Base-by-base conservation (phyloP, 176 grass and related monocot genomes). In the Bolboschoenus planiculmis region DNA sequence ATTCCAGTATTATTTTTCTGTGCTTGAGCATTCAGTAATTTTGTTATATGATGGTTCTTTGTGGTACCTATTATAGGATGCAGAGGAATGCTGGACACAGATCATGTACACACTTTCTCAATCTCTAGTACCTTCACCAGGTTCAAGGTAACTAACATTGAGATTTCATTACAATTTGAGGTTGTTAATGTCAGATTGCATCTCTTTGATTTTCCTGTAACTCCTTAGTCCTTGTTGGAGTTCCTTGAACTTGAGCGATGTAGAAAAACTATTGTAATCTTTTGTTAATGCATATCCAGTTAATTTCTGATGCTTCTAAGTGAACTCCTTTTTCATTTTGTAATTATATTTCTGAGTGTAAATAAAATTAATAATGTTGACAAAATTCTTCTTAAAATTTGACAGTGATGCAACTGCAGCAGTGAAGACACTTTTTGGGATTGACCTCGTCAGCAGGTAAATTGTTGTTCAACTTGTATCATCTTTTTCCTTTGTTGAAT, bases 81-180 rank as follows among this genome's bases (percentile, higher is more conserved):
- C 97, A 78, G 97, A 99, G 85, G 97, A 99, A 87, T 99, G 97
- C 82, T 99, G 97, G 97, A 90, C 97, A 18, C 97, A 99, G 78
- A 59, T 99, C 48, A 86, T 96, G 81, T 99, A 95, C 84, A 93
- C 97, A 36, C 91, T 99, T 84, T 96, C 97, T 91, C 93, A 99
- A 83, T 91, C 97, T 87, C 91, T 99, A 83, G 87, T 44, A 73
- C 40, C 34, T 11, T 63, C 91, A 64, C 87, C 93, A 88, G 91
- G 91, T 66, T 73, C 86, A 83, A 99, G 97, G 97, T 99, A 84
- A 81, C 31, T 74, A 83, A 18, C 70, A 47, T 3, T 51, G 29
- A 53, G 44, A 53, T 77, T 53, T 50, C 34, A 53, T 18, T 77
- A 48, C 43, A 77, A 51, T 53, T 48, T 53, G 23, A 77, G 44